Evolutionary conservation across 805 yeast genomes (phyloP).

Genomic region (Kazachstania martiniae): DNA sequence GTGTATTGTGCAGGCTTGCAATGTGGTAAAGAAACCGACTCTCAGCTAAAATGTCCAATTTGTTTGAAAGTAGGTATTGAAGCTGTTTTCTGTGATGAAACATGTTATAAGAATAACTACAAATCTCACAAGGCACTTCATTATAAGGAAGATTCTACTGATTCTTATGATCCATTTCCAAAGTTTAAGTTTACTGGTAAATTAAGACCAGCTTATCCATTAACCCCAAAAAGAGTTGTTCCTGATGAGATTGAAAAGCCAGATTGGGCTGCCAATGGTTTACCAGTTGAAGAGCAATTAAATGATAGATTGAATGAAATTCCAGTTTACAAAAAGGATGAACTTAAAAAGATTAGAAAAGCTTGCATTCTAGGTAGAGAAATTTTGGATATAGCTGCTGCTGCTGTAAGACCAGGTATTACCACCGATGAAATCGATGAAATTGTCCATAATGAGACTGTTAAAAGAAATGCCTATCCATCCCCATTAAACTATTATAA

Average conservation of each 20-base stretch:
- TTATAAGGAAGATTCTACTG: conserved; percentile 40
- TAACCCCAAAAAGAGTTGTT: conserved; percentile 57
- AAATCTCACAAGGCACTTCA: conserved; percentile 68
- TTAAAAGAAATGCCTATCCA: conserved; percentile 85
- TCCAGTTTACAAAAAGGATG: conserved; percentile 51
- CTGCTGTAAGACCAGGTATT: conserved; percentile 72
- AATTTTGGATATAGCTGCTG: conserved; percentile 81
- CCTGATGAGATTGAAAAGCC: conserved; percentile 67
- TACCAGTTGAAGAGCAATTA: conserved; percentile 66
- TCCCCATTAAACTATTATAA: conserved; percentile 91
- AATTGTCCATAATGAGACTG: conserved; percentile 77
- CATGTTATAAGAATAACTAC: conserved; percentile 70
- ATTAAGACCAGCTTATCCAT: conserved; percentile 71
- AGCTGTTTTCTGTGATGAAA: conserved; percentile 68
- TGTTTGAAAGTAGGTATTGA: conserved; percentile 65
- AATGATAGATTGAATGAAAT: conserved; percentile 61
- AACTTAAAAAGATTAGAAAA: conserved; percentile 61
- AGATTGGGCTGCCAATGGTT: conserved; percentile 75
- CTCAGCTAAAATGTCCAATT: conserved; percentile 79
- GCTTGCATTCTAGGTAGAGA: conserved; percentile 77
- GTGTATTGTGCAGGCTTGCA: conserved; percentile 61
- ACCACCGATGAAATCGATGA: conserved; percentile 89
- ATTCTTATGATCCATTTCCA: conserved; percentile 77
- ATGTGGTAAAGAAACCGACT: conserved; percentile 74
- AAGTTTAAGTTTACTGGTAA: conserved; percentile 62